Evolutionary conservation across 768 basidiomycete species (phyloP), one percentile per base, ranked within the genome.

Genomic region (Dioszegia aurantiaca): DNA sequence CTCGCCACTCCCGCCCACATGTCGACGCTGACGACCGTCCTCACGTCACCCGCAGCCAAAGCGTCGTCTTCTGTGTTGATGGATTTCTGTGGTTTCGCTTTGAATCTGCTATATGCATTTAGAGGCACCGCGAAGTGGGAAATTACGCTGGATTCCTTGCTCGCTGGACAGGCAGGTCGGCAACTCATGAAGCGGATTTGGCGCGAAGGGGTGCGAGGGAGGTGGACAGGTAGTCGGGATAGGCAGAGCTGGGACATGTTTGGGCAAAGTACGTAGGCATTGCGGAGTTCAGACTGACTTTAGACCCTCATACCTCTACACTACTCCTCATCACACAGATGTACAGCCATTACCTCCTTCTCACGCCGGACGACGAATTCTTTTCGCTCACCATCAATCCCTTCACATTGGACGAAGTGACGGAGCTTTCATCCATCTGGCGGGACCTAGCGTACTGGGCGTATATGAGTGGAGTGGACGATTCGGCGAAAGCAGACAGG

Each of bases 341-440:
- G 11, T 94, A 95, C 75, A 82, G 85, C 1, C 88, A 93, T 59
- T 83, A 86, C 0, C 82, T 98, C 30, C 80, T 90, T 30, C 91
- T 91, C 0, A 89, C 98, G 82, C 89, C 89, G 0, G 95, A 99
- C 67, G 94, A 97, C 77, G 95, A 98, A 73, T 98, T 98, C 79
- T 95, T 95, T 72, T 39, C 59, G 39, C 46, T 59, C 10, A 44
- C 43, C 17, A 11, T 57, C 5, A 94, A 92, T 61, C 88, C 92
- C 0, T 81, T 98, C 1, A 80, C 81, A 0, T 73, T 93, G 8
- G 90, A 94, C 66, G 95, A 98, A 63, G 81, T 97, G 21, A 78
- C 81, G 30, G 79, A 82, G 3, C 84, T 94, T 59, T 87, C 86
- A 16, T 82, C 83, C n/a, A 83, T 89, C 60, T 79, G 94, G 61